A percentile compares a stretch with the other conserved stretches of the same genome.
These are phyloP conservation scores for Botryotinia convoluta DNA, from an alignment of 2,329 filamentous ascomycete genomes.

Conservation along the genomic window DNA sequence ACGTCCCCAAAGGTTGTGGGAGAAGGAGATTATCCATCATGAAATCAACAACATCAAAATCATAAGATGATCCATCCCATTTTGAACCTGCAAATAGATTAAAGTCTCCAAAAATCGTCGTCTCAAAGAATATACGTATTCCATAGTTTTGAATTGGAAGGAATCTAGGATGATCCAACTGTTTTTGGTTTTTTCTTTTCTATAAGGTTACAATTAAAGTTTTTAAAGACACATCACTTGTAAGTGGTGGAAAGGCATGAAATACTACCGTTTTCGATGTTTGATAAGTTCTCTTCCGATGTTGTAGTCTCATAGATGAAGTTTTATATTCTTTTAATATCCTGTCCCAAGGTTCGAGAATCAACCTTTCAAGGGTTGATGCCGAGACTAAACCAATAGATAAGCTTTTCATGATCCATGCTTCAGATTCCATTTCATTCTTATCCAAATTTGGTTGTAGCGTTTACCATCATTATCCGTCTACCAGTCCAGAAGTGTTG, in stretches of 20 bases:
- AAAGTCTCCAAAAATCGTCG: not conserved
- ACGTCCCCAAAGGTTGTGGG: not conserved
- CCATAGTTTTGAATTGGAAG: not conserved
- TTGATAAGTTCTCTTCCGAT: not conserved
- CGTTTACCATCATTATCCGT: constrained; percentile 1
- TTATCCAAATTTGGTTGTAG: constrained; percentile 7
- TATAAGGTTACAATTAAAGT: not conserved
- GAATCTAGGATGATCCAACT: not conserved
- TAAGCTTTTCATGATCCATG: constrained; percentile 17
- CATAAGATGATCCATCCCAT: not conserved
- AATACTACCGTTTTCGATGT: not conserved
- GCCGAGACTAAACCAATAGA: constrained; percentile 14
- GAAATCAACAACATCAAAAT: not conserved
- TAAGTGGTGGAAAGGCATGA: not conserved
- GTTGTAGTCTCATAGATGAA: not conserved
- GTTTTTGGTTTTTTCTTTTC: not conserved
- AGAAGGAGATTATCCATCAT: not conserved
- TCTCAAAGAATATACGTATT: too few species aligned
- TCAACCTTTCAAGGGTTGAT: not conserved
- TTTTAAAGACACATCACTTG: not conserved
- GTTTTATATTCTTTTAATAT: constrained; percentile 8
- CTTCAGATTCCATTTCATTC: not conserved
- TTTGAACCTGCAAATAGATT: not conserved
- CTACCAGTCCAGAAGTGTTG: not conserved
- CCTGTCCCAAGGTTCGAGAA: not conserved